A percentile compares a stretch with the other conserved stretches of the same genome.
Conservation (phyloP, 306 rosid genomes). For the Astragalus glycyphyllos region DNA sequence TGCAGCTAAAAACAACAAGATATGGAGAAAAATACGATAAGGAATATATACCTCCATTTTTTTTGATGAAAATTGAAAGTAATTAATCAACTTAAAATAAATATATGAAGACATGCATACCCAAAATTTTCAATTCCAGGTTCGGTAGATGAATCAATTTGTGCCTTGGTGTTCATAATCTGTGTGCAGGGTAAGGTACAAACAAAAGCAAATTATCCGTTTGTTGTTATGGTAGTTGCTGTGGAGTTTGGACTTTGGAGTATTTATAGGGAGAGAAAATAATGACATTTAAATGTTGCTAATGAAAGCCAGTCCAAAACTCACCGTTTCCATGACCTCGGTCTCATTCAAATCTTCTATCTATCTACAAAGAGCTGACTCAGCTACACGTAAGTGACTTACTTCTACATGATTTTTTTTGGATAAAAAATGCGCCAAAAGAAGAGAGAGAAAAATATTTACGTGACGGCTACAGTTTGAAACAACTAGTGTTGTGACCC, state of each 20-base stretch:
- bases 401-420: neutral
- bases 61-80: neutral
- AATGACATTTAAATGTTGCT: neutral
- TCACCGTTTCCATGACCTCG: too few relatives aligned
- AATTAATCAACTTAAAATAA: neutral
- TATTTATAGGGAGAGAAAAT: neutral
- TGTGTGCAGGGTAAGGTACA: too few relatives aligned
- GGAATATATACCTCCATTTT: neutral
- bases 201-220: slow-evolving; percentile 8
- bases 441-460: too few relatives aligned
- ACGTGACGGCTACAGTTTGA: too few relatives aligned
- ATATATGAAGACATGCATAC: slow-evolving; percentile 52
- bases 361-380: slow-evolving; percentile 10
- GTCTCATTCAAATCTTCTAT: neutral
- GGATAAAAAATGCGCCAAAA: too few relatives aligned
- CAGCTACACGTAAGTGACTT: slow-evolving; percentile 30
- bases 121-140: slow-evolving; percentile 52
- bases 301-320: neutral
- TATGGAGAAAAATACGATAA: neutral
- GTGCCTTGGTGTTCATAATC: slow-evolving; percentile 34
- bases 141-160: slow-evolving; percentile 32
- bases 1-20: slow-evolving; percentile 54
- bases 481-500: too few relatives aligned
- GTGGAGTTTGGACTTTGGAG: too few relatives aligned
- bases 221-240: too few relatives aligned